phyloP scores from a whole-genome alignment of 2,329 filamentous ascomycete species.

The Paradendryphiella salina region DNA sequence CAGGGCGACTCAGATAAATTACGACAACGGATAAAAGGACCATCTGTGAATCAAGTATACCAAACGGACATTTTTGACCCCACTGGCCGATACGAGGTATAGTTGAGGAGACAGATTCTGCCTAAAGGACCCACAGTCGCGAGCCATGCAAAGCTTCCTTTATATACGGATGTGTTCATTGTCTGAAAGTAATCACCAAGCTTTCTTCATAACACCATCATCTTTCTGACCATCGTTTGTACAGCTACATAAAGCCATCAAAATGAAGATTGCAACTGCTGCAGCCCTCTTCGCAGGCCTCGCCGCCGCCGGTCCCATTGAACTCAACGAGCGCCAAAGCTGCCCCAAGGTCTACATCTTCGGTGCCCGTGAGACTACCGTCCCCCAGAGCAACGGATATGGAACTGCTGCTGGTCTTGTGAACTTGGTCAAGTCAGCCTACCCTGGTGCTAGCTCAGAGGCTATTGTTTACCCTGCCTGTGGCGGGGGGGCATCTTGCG shows the following conservation, averaged over 20 bases:
- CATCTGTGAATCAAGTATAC: constrained; percentile 14
- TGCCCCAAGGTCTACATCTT: constrained; percentile 53
- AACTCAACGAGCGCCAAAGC: constrained; percentile 41
- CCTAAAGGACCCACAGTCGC: constrained; percentile 31
- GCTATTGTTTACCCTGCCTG: constrained; percentile 60
- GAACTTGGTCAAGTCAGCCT: constrained; percentile 48
- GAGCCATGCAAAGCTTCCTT: constrained; percentile 10
- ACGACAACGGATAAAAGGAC: constrained; percentile 42
- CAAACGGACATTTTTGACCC: constrained; percentile 26
- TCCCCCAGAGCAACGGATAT: constrained; percentile 44
- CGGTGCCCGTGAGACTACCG: constrained; percentile 51
- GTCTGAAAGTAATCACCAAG: constrained; percentile 18
- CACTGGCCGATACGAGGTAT: constrained; percentile 27
- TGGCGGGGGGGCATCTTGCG: constrained; percentile 62
- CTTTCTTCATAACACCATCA: constrained; percentile 13
- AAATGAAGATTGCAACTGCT: constrained; percentile 42
- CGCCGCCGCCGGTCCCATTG: constrained; percentile 43
- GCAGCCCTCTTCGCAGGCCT: constrained; percentile 36
- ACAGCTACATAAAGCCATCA: background rate
- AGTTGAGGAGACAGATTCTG: constrained; percentile 33
- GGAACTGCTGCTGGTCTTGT: constrained; percentile 49
- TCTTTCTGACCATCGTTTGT: constrained; percentile 4
- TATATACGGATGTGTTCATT: constrained; percentile 23
- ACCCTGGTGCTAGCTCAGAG: constrained; percentile 48
- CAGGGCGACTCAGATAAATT: constrained; percentile 36